Percentiles rank a stretch among this genome's conserved stretches.
Conservation (phyloP, 2,329 filamentous ascomycete species). For the Seiridium cupressi region DNA sequence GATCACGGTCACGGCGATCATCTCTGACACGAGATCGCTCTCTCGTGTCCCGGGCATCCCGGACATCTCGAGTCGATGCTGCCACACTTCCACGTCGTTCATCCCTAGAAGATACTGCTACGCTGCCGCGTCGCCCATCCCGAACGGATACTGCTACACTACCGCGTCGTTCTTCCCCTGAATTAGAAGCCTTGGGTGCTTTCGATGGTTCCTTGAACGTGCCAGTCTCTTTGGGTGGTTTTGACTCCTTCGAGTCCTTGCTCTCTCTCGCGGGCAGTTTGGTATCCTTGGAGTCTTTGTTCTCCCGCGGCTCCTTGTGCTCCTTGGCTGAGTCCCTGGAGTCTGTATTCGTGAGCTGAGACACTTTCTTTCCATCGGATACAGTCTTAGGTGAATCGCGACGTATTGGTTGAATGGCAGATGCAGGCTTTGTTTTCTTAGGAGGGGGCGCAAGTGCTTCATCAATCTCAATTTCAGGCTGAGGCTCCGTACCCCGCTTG, state of each 20-base stretch:
- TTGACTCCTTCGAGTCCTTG: conserved; percentile 18
- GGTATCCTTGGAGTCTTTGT: conserved; percentile 19
- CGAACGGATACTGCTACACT: conserved; percentile 20
- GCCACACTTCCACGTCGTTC: conserved; percentile 23
- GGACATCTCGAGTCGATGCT: conserved; percentile 19
- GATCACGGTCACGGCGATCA: conserved; percentile 24
- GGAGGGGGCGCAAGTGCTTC: conserved; percentile 55
- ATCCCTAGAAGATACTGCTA: conserved; percentile 13
- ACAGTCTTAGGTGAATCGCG: conserved; percentile 41
- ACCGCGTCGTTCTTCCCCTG: conserved; percentile 22
- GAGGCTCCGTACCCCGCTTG: conserved; percentile 45
- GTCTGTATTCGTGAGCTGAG: conserved; percentile 29
- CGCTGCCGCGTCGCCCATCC: too few species aligned
- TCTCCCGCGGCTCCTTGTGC: conserved; percentile 16
- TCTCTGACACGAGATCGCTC: conserved; percentile 21
- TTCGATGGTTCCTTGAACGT: conserved; percentile 15
- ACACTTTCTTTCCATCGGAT: conserved; percentile 37
- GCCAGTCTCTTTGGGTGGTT: conserved; percentile 16
- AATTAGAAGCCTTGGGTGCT: conserved; percentile 14
- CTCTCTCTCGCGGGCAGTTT: conserved; percentile 17
- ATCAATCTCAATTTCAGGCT: conserved; percentile 56
- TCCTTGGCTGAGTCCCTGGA: conserved; percentile 24
- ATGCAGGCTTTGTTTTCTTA: conserved; percentile 48
- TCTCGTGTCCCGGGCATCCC: conserved; percentile 19
- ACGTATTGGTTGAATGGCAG: conserved; percentile 57